Conservation (phyloP, 768 basidiomycete species). For the Roridomyces roridus region DNA sequence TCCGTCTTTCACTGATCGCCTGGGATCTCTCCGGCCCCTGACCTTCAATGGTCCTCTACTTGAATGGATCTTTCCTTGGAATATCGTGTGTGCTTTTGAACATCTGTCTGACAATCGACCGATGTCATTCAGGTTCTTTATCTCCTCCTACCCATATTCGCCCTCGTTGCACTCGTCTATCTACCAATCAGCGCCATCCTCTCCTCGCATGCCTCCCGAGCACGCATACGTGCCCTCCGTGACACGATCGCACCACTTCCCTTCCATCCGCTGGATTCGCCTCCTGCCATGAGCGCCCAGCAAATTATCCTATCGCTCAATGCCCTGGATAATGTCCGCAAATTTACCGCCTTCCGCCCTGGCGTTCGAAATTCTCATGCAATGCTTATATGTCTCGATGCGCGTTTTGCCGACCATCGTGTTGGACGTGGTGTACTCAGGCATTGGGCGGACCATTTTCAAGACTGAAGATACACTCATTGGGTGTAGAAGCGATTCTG, state of each 20-base stretch:
- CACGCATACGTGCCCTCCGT: conserved; percentile 22
- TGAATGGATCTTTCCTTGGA: conserved; percentile 33
- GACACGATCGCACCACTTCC: neutral
- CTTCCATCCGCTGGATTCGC: too few species aligned
- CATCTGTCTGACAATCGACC: neutral
- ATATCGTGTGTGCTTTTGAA: conserved; percentile 28
- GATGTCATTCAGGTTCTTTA: conserved; percentile 20
- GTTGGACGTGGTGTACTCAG: conserved; percentile 33
- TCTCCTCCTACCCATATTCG: conserved; percentile 33
- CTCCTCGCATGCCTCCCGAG: conserved; percentile 28
- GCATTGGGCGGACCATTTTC: conserved; percentile 36
- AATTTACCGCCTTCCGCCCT: conserved; percentile 34
- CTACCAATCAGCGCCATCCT: conserved; percentile 30
- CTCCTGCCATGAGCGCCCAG: conserved; percentile 16
- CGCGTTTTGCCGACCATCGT: conserved; percentile 29
- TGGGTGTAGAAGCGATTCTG: conserved; percentile 46
- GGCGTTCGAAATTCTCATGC: conserved; percentile 35
- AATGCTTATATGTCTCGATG: conserved; percentile 34
- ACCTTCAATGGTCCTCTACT: conserved; percentile 28
- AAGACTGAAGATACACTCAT: conserved; percentile 6
- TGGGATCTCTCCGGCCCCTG: conserved; percentile 7
- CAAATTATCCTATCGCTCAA: conserved; percentile 36
- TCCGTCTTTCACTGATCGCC: conserved; percentile 8
- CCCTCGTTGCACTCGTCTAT: conserved; percentile 31
- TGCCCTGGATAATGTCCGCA: conserved; percentile 30